A percentile compares a stretch with the other conserved stretches of the same genome.
These are phyloP conservation scores for Chaetomiaceae sp. DNA, from an alignment of 2,329 filamentous ascomycete species.

Conservation along the genomic window DNA sequence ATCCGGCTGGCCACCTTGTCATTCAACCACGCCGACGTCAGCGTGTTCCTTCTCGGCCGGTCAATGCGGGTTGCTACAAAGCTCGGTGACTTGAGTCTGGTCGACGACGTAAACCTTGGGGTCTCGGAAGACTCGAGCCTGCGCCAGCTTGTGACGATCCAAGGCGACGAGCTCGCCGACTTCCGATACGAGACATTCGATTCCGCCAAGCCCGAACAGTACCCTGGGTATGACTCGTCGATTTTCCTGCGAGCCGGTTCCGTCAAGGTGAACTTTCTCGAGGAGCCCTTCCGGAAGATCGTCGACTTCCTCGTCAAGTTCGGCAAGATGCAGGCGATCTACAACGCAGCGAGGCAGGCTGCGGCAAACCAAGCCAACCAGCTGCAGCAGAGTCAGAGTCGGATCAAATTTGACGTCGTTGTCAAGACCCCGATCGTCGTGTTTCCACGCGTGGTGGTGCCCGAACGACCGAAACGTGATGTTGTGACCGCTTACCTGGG, in stretches of 20 bases:
- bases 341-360: slow-evolving; percentile 92
- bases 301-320: slow-evolving; percentile 98
- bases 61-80: slow-evolving; percentile 83
- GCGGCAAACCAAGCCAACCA: slow-evolving; percentile 91
- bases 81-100: slow-evolving; percentile 78
- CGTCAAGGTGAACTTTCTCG: slow-evolving; percentile 92
- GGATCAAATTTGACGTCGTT: slow-evolving; percentile 88
- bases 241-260: slow-evolving; percentile 88
- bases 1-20: slow-evolving; percentile 89
- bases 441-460: slow-evolving; percentile 73
- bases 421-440: slow-evolving; percentile 94
- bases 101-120: slow-evolving; percentile 91
- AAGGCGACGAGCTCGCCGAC: slow-evolving; percentile 91
- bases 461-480: slow-evolving; percentile 67
- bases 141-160: slow-evolving; percentile 84
- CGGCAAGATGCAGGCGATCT: slow-evolving; percentile 98
- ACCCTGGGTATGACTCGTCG: slow-evolving; percentile 92
- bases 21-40: slow-evolving; percentile 85
- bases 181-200: slow-evolving; percentile 98
- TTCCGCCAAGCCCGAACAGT: slow-evolving; percentile 57
- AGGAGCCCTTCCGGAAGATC: slow-evolving; percentile 96
- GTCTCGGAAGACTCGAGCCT: slow-evolving; percentile 75
- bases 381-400: slow-evolving; percentile 81
- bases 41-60: slow-evolving; percentile 77
- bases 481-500: slow-evolving; percentile 87